Conservation (phyloP, 192 early-diverging fungal genomes). For the Coemansia sp. region DNA sequence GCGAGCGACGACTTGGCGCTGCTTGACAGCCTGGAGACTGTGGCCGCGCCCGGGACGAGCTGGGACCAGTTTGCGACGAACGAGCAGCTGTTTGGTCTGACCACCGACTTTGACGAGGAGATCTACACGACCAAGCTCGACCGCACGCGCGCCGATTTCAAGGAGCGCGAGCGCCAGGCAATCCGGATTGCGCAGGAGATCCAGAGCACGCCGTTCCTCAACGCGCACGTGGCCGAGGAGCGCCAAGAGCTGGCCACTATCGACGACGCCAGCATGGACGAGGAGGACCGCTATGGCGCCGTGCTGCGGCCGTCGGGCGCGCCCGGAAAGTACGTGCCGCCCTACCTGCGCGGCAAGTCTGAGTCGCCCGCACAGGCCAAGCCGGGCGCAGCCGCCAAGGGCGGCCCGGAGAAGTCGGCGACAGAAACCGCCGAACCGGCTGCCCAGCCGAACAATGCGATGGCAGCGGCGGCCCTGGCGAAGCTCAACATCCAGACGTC, state of each 20-base stretch:
- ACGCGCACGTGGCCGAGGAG: slow-evolving; percentile 90
- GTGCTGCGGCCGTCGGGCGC: slow-evolving; percentile 65
- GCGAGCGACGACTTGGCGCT: slow-evolving; percentile 39
- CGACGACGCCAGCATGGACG: slow-evolving; percentile 70
- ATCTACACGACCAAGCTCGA: slow-evolving; percentile 95
- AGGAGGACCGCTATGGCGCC: slow-evolving; percentile 87
- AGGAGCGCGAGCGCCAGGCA: slow-evolving; percentile 84
- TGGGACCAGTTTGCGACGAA: slow-evolving; percentile 99
- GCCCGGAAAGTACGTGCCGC: slow-evolving; percentile 86
- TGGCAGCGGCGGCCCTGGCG: slow-evolving; percentile 37
- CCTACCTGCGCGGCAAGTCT: slow-evolving; percentile 62
- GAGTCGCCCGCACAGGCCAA: slow-evolving; percentile 8
- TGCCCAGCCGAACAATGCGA: slow-evolving; percentile 24
- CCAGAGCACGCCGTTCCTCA: slow-evolving; percentile 66
- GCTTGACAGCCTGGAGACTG: slow-evolving; percentile 21
- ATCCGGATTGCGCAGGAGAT: slow-evolving; percentile 89
- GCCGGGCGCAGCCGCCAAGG: background rate
- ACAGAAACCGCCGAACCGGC: slow-evolving; percentile 4
- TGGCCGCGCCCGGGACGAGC: slow-evolving; percentile 6
- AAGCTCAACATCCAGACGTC: slow-evolving; percentile 52
- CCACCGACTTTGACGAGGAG: slow-evolving; percentile 94
- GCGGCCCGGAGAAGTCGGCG: background rate
- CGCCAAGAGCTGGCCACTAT: slow-evolving; percentile 61
- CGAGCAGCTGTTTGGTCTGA: slow-evolving; percentile 90
- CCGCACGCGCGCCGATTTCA: slow-evolving; percentile 76